Conservation (phyloP, 2,329 filamentous ascomycete genomes). For the Myriosclerotinia curreyana region DNA sequence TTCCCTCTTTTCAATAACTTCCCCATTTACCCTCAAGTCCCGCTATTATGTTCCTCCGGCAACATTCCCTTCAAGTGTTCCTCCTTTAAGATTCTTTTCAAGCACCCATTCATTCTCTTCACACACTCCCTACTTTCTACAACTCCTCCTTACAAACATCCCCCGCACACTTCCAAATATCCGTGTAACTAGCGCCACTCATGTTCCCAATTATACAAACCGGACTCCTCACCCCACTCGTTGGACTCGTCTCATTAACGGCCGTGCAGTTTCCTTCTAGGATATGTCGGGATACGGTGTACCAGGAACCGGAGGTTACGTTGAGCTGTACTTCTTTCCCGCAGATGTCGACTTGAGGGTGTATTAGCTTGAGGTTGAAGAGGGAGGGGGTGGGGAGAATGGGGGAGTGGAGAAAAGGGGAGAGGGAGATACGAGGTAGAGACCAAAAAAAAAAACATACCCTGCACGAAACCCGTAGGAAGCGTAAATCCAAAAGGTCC, state of each 20-base stretch:
- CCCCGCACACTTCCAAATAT: conserved; percentile 8
- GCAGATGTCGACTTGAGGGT: neutral
- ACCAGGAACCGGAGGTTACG: conserved; percentile 10
- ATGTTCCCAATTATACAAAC: conserved; percentile 3
- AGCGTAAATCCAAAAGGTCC: conserved; percentile 6
- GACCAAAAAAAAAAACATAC: neutral
- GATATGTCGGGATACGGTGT: neutral
- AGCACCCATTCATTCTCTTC: neutral
- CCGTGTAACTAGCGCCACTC: neutral
- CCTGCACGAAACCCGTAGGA: neutral
- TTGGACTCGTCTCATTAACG: neutral
- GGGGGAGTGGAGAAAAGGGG: too few relatives aligned
- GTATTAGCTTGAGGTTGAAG: neutral
- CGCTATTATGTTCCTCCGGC: too few relatives aligned
- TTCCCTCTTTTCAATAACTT: too few relatives aligned
- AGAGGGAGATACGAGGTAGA: neutral
- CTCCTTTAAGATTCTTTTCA: neutral
- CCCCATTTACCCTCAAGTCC: too few relatives aligned
- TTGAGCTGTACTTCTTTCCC: conserved; percentile 6
- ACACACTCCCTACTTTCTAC: neutral
- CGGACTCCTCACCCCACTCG: neutral
- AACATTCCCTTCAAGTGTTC: too few relatives aligned
- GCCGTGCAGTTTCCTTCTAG: conserved; percentile 5
- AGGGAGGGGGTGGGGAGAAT: neutral
- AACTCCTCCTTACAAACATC: neutral